Conservation (phyloP, 2,329 filamentous ascomycete species). For the Fusarium sp. region DNA sequence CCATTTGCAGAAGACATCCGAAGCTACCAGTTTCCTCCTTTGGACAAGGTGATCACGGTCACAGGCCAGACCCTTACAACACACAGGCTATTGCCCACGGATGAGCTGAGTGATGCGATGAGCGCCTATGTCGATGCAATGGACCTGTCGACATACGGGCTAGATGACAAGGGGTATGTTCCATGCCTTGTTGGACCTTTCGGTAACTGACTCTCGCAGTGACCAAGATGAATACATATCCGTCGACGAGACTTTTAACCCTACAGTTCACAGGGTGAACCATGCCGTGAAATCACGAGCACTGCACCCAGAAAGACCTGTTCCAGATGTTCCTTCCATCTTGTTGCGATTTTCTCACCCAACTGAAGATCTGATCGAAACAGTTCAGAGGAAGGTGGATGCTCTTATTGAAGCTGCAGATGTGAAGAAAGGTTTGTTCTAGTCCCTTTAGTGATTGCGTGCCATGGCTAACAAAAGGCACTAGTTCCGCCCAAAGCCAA, state of each 20-base stretch:
- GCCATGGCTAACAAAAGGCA: constrained; percentile 23
- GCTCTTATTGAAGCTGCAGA: constrained; percentile 74
- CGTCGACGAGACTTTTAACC: constrained; percentile 85
- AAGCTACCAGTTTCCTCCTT: constrained; percentile 87
- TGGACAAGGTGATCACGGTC: constrained; percentile 89
- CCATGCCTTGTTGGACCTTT: neutral
- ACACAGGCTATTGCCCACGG: constrained; percentile 82
- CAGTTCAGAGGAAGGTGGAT: constrained; percentile 66
- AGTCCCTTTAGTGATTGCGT: neutral
- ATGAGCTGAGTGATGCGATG: constrained; percentile 82
- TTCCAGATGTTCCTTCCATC: constrained; percentile 69
- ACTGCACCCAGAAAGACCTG: constrained; percentile 71
- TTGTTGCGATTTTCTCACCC: constrained; percentile 79
- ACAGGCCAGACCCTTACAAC: constrained; percentile 81
- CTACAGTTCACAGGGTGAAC: constrained; percentile 86
- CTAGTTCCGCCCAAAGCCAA: constrained; percentile 81
- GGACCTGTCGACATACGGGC: constrained; percentile 79
- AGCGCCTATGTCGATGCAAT: constrained; percentile 91
- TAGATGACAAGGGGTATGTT: constrained; percentile 77
- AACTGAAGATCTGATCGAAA: constrained; percentile 71
- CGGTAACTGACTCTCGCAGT: constrained; percentile 41
- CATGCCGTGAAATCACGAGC: constrained; percentile 86
- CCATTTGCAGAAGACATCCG: constrained; percentile 94
- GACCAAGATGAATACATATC: constrained; percentile 73
- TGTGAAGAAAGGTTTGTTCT: constrained; percentile 79